phyloP scores from a whole-genome alignment of 768 basidiomycete genomes.

The Termitomyces sp. region DNA sequence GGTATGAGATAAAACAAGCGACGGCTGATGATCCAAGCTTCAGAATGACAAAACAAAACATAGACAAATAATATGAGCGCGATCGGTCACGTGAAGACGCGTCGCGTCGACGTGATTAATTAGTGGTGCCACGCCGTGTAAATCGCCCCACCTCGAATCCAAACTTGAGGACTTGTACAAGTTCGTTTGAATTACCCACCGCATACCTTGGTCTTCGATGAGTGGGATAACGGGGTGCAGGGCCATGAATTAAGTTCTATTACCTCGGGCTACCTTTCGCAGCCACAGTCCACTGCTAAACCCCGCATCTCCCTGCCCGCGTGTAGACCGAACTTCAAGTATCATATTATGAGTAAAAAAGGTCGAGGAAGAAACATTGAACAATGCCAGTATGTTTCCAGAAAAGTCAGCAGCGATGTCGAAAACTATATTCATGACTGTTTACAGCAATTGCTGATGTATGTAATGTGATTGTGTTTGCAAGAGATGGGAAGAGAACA shows the following conservation, averaged over 20 bases:
- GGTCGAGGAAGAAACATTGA: not conserved
- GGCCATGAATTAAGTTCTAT: too few relatives aligned
- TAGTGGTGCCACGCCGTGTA: too few relatives aligned
- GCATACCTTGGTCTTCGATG: too few relatives aligned
- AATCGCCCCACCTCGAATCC: too few relatives aligned
- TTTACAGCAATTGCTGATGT: not conserved
- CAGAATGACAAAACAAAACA: slow-evolving; percentile 10
- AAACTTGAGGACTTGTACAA: too few relatives aligned
- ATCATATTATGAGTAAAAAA: not conserved
- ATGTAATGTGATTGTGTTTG: not conserved
- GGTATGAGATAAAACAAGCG: slow-evolving; percentile 6
- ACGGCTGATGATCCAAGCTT: not conserved
- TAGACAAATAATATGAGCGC: slow-evolving; percentile 10
- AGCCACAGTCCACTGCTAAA: not conserved
- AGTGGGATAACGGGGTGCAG: too few relatives aligned
- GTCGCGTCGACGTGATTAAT: slow-evolving; percentile 13
- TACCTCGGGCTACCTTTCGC: not conserved
- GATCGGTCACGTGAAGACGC: slow-evolving; percentile 10
- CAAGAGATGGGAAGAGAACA: not conserved
- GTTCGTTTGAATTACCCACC: too few relatives aligned
- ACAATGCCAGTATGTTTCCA: not conserved
- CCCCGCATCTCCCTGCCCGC: not conserved
- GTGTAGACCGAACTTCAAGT: not conserved
- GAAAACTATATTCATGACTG: not conserved
- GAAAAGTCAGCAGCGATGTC: not conserved